Conservation (phyloP, 495 filamentous ascomycete species). For the Talaromyces liani region DNA sequence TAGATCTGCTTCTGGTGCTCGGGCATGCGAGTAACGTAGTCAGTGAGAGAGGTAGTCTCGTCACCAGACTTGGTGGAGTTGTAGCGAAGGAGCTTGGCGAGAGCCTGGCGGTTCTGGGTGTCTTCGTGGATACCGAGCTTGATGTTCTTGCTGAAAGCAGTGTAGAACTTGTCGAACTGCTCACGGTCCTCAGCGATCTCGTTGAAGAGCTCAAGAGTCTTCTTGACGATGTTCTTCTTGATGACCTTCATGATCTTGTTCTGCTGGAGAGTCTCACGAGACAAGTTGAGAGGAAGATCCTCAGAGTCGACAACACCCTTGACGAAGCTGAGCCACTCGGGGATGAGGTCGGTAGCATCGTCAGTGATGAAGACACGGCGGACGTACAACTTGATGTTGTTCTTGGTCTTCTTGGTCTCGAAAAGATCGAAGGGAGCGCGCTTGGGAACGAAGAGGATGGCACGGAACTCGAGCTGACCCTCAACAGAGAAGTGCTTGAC, state of each 20-base stretch:
- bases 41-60: constrained; percentile 83
- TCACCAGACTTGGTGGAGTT: constrained; percentile 98
- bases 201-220: constrained; percentile 96
- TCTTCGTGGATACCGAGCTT: constrained; percentile 99
- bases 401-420: constrained; percentile 99
- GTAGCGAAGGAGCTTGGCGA: constrained; percentile 98
- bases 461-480: constrained; percentile 99
- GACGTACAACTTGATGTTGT: constrained; percentile 99
- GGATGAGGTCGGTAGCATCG: constrained; percentile 96
- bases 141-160: constrained; percentile 99
- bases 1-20: constrained; percentile 99
- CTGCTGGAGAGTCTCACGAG: constrained; percentile 99
- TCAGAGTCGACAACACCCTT: constrained; percentile 99
- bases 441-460: constrained; percentile 99
- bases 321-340: constrained; percentile 98
- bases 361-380: constrained; percentile 99
- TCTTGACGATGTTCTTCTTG: constrained; percentile 99
- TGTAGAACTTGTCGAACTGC: constrained; percentile 99
- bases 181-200: constrained; percentile 99
- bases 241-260: constrained; percentile 99
- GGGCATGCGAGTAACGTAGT: constrained; percentile 98
- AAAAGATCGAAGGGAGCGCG: constrained; percentile 99
- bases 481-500: constrained; percentile 99
- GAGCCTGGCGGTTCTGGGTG: constrained; percentile 85
- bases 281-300: constrained; percentile 97